Evolutionary conservation across 2,329 filamentous ascomycete species (phyloP), one percentile per base, ranked within the genome.

Genomic region (Gnomoniopsis sp.): DNA sequence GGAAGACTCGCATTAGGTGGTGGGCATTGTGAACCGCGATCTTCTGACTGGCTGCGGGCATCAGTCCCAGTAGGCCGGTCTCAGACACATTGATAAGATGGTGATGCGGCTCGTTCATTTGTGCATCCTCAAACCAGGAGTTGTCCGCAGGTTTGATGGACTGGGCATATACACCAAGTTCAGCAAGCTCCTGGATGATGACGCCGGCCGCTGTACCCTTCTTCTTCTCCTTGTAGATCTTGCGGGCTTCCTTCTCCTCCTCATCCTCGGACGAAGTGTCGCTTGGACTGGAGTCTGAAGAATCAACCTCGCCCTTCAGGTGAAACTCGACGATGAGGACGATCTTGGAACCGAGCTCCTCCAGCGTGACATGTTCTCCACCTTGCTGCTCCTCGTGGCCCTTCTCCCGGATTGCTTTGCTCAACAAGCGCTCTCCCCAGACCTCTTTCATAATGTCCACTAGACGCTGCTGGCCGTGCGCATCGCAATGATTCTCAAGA

Each of bases 51-150:
- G 72, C 66, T 1, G 68, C 69, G 1, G 81, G 79, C 57, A 88
- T 72, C 56, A 85, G 77, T 1, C 74, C 67, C 3, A 75, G 71
- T 1, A 89, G 73, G 0, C 83, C 84, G 1, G 79, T 80, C 69
- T 89, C 87, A 2, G 86, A 89, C 3, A 89, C 79, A 66, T 90
- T 89, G 77, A 88, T 86, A 62, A 88, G 79, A 58, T 87, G 85
- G 66, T 88, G 82, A 61, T 86, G 83, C 34, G 85, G 85, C 0
- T 78, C 82, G 57, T 88, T 84, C 67, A 77, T 67, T 26, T 82
- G 70, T 17, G 71, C 76, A 3, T 73, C 66, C 19, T 84, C 79
- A 67, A 80, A 88, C 87, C 87, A 89, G 0, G 84, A 86, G 65
- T 86, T 83, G 70, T 89, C 80, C 56, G 73, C 72, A 0, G 87